Percentiles rank a stretch among this genome's conserved stretches.
Conservation (phyloP, 305 asterid species). For the Fraxinus nigra region DNA sequence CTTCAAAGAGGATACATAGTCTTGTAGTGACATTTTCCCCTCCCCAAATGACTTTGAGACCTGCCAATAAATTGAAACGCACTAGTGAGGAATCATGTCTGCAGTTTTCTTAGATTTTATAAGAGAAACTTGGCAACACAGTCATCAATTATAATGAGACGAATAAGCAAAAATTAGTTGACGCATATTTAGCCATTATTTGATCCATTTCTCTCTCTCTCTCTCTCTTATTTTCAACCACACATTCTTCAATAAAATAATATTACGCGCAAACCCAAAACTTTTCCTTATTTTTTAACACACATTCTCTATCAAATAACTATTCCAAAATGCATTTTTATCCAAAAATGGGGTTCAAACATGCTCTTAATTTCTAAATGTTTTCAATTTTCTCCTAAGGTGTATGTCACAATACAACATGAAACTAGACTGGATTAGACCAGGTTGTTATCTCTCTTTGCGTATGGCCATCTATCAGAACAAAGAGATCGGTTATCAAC, state of each 20-base stretch:
- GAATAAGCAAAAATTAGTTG: not conserved
- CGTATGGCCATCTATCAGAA: not conserved
- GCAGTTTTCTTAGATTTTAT: not conserved
- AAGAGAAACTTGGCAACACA: not conserved
- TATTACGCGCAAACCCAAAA: too few relatives aligned
- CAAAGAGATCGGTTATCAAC: not conserved
- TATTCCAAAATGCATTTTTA: too few relatives aligned
- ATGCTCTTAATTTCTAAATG: not conserved
- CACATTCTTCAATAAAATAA: too few relatives aligned
- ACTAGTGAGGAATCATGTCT: not conserved
- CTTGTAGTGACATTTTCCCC: conserved; percentile 46
- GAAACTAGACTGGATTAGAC: not conserved
- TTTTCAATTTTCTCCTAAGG: not conserved
- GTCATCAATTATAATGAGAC: not conserved
- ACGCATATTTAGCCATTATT: not conserved
- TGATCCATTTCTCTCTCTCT: too few relatives aligned
- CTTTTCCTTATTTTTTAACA: too few relatives aligned
- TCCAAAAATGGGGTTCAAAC: too few relatives aligned
- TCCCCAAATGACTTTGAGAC: conserved; percentile 49
- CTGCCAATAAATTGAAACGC: conserved; percentile 34
- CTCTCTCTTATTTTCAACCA: too few relatives aligned
- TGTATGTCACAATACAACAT: not conserved
- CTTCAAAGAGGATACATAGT: conserved; percentile 54
- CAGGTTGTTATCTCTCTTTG: not conserved
- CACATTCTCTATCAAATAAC: too few relatives aligned